Base-by-base conservation (phyloP, 805 yeast species). In the Grigorovia jiainica region DNA sequence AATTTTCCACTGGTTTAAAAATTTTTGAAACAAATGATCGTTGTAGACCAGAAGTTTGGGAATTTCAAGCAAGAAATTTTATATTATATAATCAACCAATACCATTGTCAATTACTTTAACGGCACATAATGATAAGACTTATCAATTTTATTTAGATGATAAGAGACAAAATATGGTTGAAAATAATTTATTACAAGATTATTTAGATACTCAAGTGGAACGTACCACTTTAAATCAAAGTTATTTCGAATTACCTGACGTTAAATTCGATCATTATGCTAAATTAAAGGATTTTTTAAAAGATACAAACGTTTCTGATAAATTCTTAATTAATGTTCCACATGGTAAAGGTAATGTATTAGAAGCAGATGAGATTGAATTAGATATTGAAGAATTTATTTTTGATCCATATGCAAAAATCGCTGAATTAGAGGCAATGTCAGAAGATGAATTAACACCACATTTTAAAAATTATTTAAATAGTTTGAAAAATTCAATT, bases 401-500 rank as follows among this genome's bases (percentile, higher is more conserved):
- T 35, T 60, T 61, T 36, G 57, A 61, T 42, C 49, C 51, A 3
- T 4, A 36, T 10, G 46, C 42, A 7, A 55, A 53, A 41, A 54
- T 59, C 15, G 32, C 43, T 16, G 59, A 57, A 33, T 39, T 55
- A 21, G 58, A 57, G 34, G 39, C 46, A 3, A 41, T 47, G 7
- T 40, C 42, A 5, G 52, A 54, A 21, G 30, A 29, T 6, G 41
- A 38, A 21, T 36, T 54, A 18, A 33, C 50, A 10, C 33, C 36
- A 7, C 63, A 56, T 30, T 56, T 57, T 9, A 20, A 36, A 35
- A 45, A 49, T 4, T 71, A 71, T 47, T 51, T 57, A 29, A 49
- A 63, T 6, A 56, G 67, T 39, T 53, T 71, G 39, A 43, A 55
- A 36, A 53, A 51, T 43, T 66, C 73, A 1, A 48, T 55, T 9